phyloP scores from a whole-genome alignment of 495 filamentous ascomycete genomes.

The Cryomyces minteri region DNA sequence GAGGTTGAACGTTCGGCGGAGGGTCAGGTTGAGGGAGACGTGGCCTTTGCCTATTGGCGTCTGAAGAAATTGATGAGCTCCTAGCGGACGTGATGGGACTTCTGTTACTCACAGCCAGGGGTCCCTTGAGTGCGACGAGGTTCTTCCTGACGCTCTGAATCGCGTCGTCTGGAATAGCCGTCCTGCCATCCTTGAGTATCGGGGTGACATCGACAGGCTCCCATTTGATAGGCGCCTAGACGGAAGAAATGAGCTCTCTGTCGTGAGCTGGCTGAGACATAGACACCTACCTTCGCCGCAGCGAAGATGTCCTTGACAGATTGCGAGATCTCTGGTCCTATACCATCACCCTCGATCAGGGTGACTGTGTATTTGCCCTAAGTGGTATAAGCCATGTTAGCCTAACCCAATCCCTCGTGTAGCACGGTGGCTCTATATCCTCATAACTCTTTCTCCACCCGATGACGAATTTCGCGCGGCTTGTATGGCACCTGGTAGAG shows the following conservation, averaged over 20 bases:
- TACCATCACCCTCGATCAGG: constrained; percentile 96
- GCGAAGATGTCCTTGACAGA: constrained; percentile 95
- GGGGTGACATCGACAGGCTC: constrained; percentile 93
- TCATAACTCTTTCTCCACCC: too few species aligned
- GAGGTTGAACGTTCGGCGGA: constrained; percentile 97
- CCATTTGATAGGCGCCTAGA: constrained; percentile 81
- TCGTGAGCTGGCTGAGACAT: not conserved
- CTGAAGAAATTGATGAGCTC: constrained; percentile 24
- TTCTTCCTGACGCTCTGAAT: constrained; percentile 83
- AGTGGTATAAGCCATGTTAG: not conserved
- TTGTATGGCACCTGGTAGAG: not conserved
- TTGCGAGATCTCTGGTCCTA: constrained; percentile 92
- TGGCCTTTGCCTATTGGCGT: constrained; percentile 97
- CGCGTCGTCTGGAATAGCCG: constrained; percentile 73
- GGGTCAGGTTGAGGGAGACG: constrained; percentile 95
- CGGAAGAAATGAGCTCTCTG: not conserved
- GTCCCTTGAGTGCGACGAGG: constrained; percentile 92
- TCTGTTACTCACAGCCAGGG: constrained; percentile 58
- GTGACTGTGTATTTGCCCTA: constrained; percentile 92
- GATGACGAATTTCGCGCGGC: not conserved
- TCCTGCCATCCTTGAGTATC: constrained; percentile 79
- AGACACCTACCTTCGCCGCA: constrained; percentile 59
- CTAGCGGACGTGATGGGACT: not conserved
- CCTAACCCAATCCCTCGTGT: too few species aligned
- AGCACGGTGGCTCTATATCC: too few species aligned